phyloP scores from a whole-genome alignment of 805 yeast species.

The Metschnikowia matae region DNA sequence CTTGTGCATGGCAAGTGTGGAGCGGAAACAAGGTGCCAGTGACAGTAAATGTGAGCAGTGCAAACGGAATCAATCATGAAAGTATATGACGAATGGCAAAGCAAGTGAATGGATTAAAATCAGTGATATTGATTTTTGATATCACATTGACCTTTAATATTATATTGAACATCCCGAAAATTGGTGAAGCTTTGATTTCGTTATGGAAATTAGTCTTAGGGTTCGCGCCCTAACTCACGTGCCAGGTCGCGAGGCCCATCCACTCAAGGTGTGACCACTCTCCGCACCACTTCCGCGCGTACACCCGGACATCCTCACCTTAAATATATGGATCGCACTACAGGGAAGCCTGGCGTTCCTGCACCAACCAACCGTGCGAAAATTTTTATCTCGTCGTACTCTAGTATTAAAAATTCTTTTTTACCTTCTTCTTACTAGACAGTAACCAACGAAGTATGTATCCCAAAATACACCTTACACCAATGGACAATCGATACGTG shows the following conservation, averaged over 20 bases:
- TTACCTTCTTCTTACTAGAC: constrained; percentile 18
- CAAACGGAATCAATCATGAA: no score
- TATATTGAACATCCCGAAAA: no score
- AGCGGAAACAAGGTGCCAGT: no score
- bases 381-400: constrained; percentile 12
- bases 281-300: neutral
- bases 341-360: constrained; percentile 6
- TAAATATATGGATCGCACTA: neutral
- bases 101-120: no score
- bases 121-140: no score
- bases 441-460: constrained; percentile 20
- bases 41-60: no score
- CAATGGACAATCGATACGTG: neutral
- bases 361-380: constrained; percentile 12
- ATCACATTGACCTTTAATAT: no score
- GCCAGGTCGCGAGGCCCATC: neutral
- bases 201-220: neutral
- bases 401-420: constrained; percentile 9
- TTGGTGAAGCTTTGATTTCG: no score
- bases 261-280: neutral
- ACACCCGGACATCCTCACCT: constrained; percentile 13
- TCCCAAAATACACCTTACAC: neutral
- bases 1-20: no score
- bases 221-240: constrained; percentile 3
- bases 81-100: no score